A percentile compares a stretch with the other conserved stretches of the same genome.
These are phyloP conservation scores for Calcarisporium arbuscula DNA, from an alignment of 2,329 filamentous ascomycete species.

Conservation along the genomic window DNA sequence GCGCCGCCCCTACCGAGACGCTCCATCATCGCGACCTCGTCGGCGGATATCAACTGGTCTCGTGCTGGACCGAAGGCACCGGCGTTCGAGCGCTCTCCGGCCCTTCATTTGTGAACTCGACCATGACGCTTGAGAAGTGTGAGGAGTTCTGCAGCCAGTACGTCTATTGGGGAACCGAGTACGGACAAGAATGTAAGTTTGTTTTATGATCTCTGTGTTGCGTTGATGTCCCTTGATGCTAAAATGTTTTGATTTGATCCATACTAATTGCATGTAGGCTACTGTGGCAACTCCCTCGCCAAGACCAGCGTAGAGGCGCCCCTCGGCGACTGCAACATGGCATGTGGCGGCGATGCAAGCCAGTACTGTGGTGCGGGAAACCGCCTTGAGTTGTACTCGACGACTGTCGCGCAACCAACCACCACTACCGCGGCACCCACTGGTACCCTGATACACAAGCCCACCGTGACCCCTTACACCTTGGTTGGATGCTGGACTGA, in stretches of 20 bases:
- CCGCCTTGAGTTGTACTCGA: constrained; percentile 37
- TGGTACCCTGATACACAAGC: constrained; percentile 15
- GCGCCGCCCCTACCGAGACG: constrained; percentile 17
- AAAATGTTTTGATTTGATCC: too few species aligned
- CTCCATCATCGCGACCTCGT: constrained; percentile 34
- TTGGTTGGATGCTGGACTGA: constrained; percentile 37
- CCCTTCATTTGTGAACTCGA: constrained; percentile 35
- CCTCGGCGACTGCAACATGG: constrained; percentile 29
- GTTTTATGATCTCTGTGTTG: neutral
- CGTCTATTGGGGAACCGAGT: constrained; percentile 45
- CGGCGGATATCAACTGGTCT: constrained; percentile 37
- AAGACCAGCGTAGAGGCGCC: constrained; percentile 20
- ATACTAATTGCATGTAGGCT: constrained; percentile 25
- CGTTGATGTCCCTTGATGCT: too few species aligned
- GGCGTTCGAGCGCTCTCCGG: constrained; percentile 36
- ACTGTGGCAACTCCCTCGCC: constrained; percentile 39
- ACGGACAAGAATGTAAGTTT: constrained; percentile 41
- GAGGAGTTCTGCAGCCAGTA: constrained; percentile 39
- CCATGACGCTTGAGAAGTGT: constrained; percentile 44
- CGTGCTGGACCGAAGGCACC: constrained; percentile 42
- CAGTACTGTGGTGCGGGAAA: constrained; percentile 37
- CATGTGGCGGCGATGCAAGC: constrained; percentile 32
- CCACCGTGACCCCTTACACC: constrained; percentile 19
- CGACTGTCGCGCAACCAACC: constrained; percentile 27
- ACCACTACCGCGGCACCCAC: constrained; percentile 21